Base-by-base conservation (phyloP, 768 basidiomycete species). In the Podaxis sp. region DNA sequence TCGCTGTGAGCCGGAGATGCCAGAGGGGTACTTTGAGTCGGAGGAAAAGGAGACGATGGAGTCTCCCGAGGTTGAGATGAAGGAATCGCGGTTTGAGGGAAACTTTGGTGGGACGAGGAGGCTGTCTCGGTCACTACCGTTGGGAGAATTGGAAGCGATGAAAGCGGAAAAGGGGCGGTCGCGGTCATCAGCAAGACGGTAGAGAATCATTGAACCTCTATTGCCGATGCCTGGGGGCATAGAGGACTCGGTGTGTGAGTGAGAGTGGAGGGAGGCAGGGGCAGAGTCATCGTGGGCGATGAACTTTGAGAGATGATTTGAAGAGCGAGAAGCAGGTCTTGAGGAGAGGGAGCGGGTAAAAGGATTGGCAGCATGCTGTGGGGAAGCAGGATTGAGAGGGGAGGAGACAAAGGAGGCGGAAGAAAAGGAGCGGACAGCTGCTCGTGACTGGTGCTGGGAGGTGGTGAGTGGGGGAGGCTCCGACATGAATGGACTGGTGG, bases 1-100 rank as follows among this genome's bases (percentile, higher is more conserved):
- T 0, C 77, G 65, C 5, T 70, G 69, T 0, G 65, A 60, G 13
- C 64, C 56, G 2, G 66, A 63, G 28, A 71, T 59, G 16, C 72
- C 72, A 1, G 70, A 64, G 1, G 89, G 89, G 68, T 89, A 91
- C 69, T 90, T 90, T 9, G 86, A 87, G 47, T 88, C 85, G 21
- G 74, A 75, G 0, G 84, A 81, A 18, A 82, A 74, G 1, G 86
- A 86, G 1, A 79, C 58, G 61, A 84, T 69, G 4, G 84, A 75
- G 50, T 76, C 73, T 6, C 70, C 73, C 2, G 74, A 75, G 0
- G 65, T 66, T 1, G 79, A 77, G 11, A 73, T 58, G 18, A 75
- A 61, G 25, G 72, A 74, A 35, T 71, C 68, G 3, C 75, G 67
- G 21, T 70, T 70, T 4, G 68, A 64, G 27, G 66, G 63, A 16